Conservation (phyloP, 495 filamentous ascomycete genomes). For the Physcia stellaris region DNA sequence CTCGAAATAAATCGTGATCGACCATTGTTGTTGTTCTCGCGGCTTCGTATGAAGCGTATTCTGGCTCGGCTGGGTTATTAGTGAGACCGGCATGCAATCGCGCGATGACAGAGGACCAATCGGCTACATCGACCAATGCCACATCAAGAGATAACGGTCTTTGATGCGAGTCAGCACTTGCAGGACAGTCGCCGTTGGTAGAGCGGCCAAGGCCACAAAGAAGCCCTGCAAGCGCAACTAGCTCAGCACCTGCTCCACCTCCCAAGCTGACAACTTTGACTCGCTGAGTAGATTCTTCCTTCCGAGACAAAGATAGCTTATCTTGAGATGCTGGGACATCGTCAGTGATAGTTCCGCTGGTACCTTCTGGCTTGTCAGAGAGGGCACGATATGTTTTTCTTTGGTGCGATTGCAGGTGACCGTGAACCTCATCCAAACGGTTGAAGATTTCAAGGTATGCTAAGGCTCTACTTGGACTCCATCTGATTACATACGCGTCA, state of each 20-base stretch:
- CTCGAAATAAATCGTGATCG: constrained; percentile 20
- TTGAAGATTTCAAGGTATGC: constrained; percentile 60
- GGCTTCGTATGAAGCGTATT: constrained; percentile 40
- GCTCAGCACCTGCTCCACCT: constrained; percentile 75
- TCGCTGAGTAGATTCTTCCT: background rate
- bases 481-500: constrained; percentile 71
- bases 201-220: constrained; percentile 11
- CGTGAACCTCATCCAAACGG: constrained; percentile 28
- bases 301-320: background rate
- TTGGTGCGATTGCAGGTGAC: constrained; percentile 1
- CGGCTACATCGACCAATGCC: constrained; percentile 64
- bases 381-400: too few relatives aligned
- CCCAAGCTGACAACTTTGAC: constrained; percentile 53
- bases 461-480: constrained; percentile 70
- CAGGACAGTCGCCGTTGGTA: constrained; percentile 1
- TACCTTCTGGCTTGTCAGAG: too few relatives aligned
- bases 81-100: constrained; percentile 35
- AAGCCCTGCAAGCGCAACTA: constrained; percentile 54
- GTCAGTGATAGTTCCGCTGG: background rate
- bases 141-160: constrained; percentile 30
- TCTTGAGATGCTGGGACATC: too few relatives aligned
- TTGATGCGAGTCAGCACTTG: background rate
- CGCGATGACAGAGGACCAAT: constrained; percentile 51
- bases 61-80: constrained; percentile 25
- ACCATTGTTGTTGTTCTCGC: constrained; percentile 29